Conservation (phyloP, 2,329 filamentous ascomycete species). For the Eurotiales sp. region DNA sequence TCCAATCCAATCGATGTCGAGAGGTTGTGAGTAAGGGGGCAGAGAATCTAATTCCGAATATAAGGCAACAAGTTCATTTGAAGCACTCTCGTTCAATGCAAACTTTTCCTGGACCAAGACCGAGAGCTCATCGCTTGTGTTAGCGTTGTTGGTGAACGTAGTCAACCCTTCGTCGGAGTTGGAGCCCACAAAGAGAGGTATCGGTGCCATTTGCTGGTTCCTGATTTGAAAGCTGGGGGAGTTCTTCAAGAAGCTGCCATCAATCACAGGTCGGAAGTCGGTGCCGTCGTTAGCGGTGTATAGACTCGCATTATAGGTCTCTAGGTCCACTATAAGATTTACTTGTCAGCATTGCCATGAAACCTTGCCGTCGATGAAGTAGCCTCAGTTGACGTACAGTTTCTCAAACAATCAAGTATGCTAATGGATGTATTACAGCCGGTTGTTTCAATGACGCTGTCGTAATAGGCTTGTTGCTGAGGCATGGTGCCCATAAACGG, state of each 20-base stretch:
- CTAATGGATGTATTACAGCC: slow-evolving; percentile 42
- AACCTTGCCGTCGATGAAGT: too few species aligned
- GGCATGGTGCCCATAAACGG: slow-evolving; percentile 60
- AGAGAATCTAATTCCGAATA: not conserved
- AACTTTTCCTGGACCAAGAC: not conserved
- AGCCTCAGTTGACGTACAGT: not conserved
- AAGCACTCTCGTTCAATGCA: not conserved
- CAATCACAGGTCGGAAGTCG: not conserved
- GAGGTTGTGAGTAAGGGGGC: not conserved
- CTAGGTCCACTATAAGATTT: not conserved
- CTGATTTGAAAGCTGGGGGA: not conserved
- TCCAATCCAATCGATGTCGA: not conserved
- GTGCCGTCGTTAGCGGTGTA: not conserved
- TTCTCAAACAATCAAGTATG: slow-evolving; percentile 49
- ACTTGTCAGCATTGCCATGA: not conserved
- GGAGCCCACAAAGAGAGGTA: not conserved
- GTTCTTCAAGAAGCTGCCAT: not conserved
- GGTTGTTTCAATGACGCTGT: slow-evolving; percentile 44
- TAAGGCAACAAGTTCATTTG: not conserved
- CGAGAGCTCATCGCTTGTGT: not conserved
- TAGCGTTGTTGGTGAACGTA: not conserved
- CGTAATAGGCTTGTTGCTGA: slow-evolving; percentile 55
- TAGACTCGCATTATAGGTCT: not conserved
- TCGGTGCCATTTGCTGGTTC: not conserved
- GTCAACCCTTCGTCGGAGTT: slow-evolving; percentile 1